Percentiles rank a stretch among this genome's conserved stretches.
These are phyloP conservation scores for Ramaria sp. DNA, from an alignment of 768 basidiomycete genomes.

Conservation along the genomic window DNA sequence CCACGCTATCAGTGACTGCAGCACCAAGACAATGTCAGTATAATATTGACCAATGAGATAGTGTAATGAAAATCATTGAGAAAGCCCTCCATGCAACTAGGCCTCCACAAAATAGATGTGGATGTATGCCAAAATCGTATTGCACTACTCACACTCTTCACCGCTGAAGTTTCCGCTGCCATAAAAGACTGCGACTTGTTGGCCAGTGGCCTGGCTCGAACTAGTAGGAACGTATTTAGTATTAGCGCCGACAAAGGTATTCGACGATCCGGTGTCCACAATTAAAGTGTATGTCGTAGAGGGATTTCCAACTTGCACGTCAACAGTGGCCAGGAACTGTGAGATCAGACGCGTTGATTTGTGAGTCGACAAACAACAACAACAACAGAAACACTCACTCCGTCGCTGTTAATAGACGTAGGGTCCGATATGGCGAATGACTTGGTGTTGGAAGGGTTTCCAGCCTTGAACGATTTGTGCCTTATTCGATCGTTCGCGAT, in stretches of 20 bases:
- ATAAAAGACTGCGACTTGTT: constrained; percentile 37
- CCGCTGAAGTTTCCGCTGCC: constrained; percentile 33
- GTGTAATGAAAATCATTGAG: not conserved
- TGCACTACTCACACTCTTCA: not conserved
- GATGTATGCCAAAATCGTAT: too few relatives aligned
- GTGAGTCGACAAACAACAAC: too few relatives aligned
- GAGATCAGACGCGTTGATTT: too few relatives aligned
- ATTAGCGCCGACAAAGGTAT: constrained; percentile 57
- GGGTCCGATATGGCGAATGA: too few relatives aligned
- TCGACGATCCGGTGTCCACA: constrained; percentile 25
- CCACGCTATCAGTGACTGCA: not conserved
- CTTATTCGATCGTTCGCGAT: too few relatives aligned
- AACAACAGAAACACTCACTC: too few relatives aligned
- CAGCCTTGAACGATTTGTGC: too few relatives aligned
- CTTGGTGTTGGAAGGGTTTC: too few relatives aligned
- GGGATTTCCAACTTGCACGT: too few relatives aligned
- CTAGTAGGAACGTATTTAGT: constrained; percentile 18
- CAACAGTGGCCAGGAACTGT: too few relatives aligned
- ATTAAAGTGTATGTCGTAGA: constrained; percentile 31
- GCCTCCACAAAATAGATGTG: not conserved
- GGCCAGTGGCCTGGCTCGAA: constrained; percentile 37
- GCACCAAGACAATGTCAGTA: not conserved
- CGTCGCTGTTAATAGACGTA: too few relatives aligned
- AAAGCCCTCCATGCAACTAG: not conserved
- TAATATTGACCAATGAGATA: not conserved